Evolutionary conservation across 176 grass and related monocot genomes (phyloP), one percentile per base, ranked within the genome.

Genomic region (Oryza australiensis): DNA sequence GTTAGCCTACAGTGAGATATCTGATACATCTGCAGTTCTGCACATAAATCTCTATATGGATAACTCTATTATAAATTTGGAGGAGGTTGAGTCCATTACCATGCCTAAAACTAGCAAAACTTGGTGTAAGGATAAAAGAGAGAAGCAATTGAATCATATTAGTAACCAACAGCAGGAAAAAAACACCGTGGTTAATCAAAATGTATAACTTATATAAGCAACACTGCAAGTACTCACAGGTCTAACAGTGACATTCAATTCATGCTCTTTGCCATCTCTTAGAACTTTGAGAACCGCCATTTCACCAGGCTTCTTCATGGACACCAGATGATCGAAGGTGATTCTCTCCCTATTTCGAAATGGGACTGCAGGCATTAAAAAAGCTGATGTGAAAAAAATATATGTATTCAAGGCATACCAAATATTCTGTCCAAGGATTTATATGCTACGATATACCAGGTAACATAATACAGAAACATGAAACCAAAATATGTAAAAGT

Each of bases 261-360:
- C 90, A 70, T 89, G 90, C 80, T 95, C 92, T 82, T 70, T 88
- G 68, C 92, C 90, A 88, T 98, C 88, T 90, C 95, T 86, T 74
- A 98, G 75, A 73, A 98, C 79, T 88, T 87, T 86, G 49, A 98
- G 66, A 78, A 91, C 12, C n/a, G 86, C 84, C 49, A 81, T 90
- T 89, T 98, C 95, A 89, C 70, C 92, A 41, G 92, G 90, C 71
- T 98, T 98, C 83, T 98, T 98, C 92, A 98, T 93, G 60, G 95
- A 95, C 15, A 98, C 92, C 77, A 98, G 86, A 91, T 98, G 92
- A 88, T 98, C 95, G 57, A 98, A 98, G 62, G 92, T 94, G 86
- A 98, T 98, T 83, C 95, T 98, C 90, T 98, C 95, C 88, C 92
- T 98, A 86, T 94, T 98, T 29, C 95, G 84, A 51, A 98, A 98